Evolutionary conservation across 495 filamentous ascomycete genomes (phyloP).

Genomic region (Umbilicaria muhlenbergii): DNA sequence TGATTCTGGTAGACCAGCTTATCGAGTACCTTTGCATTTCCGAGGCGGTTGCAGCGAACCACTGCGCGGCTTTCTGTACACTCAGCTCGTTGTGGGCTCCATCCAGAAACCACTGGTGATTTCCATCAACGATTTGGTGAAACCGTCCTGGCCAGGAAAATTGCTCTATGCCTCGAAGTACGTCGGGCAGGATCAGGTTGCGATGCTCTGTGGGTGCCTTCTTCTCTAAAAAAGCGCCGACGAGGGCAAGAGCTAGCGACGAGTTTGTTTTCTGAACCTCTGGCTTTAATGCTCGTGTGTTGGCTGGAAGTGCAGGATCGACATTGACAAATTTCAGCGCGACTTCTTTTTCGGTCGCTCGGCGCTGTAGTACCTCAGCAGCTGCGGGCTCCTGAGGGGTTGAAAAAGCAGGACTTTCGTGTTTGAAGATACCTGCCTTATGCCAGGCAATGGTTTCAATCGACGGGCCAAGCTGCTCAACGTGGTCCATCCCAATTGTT

Average conservation of each 20-base stretch:
- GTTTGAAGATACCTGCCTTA: conserved; percentile 74
- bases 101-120: conserved; percentile 28
- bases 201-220: conserved; percentile 9
- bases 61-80: conserved; percentile 22
- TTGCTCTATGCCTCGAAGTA: conserved; percentile 20
- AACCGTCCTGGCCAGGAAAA: conserved; percentile 30
- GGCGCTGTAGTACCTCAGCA: conserved; percentile 38
- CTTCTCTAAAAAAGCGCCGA: conserved; percentile 11
- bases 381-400: conserved; percentile 42
- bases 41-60: conserved; percentile 20
- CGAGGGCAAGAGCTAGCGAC: conserved; percentile 23
- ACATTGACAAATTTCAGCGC: conserved; percentile 36
- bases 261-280: conserved; percentile 26
- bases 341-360: conserved; percentile 48
- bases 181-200: conserved; percentile 11
- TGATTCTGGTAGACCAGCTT: neutral
- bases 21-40: conserved; percentile 9
- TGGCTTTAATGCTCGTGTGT: conserved; percentile 14
- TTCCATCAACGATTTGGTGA: conserved; percentile 20
- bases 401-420: conserved; percentile 47
- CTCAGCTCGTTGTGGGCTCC: conserved; percentile 34
- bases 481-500: conserved; percentile 69
- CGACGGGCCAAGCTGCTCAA: conserved; percentile 52
- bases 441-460: conserved; percentile 81
- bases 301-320: conserved; percentile 26